Conservation (phyloP, 768 basidiomycete species). For the Podaxis sp. region DNA sequence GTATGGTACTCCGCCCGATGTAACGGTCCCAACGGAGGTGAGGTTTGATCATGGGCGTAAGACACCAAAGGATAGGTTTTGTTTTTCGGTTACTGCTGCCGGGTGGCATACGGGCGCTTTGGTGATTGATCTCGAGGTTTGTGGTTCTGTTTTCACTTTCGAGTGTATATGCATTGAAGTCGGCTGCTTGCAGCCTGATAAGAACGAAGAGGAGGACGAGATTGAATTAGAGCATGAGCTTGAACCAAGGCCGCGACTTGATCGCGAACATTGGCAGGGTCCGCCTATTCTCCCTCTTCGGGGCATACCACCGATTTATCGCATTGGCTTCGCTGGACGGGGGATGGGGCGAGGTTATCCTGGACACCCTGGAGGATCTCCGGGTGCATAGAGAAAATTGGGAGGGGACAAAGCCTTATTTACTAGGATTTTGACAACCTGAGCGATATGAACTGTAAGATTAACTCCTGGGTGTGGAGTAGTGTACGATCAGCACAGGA, state of each 20-base stretch:
- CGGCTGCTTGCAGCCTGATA: constrained; percentile 25
- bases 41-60: constrained; percentile 60
- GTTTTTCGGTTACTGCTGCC: constrained; percentile 73
- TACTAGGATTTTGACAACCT: neutral
- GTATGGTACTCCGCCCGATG: constrained; percentile 34
- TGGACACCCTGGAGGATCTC: neutral
- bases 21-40: constrained; percentile 63
- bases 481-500: neutral
- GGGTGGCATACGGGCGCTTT: constrained; percentile 94
- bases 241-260: neutral
- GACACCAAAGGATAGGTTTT: constrained; percentile 56
- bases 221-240: constrained; percentile 12
- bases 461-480: neutral
- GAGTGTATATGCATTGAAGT: neutral
- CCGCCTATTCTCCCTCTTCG: constrained; percentile 23
- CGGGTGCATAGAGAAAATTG: neutral
- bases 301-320: constrained; percentile 29
- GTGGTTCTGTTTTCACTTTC: constrained; percentile 12
- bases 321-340: constrained; percentile 59
- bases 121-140: constrained; percentile 78
- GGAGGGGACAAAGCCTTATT: neutral
- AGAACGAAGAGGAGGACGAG: constrained; percentile 33
- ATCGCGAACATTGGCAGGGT: constrained; percentile 13
- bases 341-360: constrained; percentile 21
- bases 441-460: neutral